Base-by-base conservation (phyloP, 1,284 basidiomycete species). In the Meripilus lineatus region DNA sequence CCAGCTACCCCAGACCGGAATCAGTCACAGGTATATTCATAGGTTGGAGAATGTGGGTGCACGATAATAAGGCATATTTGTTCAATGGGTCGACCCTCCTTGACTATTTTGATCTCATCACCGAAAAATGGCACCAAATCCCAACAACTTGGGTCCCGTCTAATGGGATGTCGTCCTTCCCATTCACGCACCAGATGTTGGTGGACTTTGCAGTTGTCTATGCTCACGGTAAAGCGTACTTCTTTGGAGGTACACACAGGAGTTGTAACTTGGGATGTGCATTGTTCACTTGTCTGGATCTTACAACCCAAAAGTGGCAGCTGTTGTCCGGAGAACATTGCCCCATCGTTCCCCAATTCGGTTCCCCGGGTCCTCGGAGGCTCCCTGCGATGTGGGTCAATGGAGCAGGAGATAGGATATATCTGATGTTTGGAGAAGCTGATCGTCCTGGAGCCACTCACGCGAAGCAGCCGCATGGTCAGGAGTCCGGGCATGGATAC, bases 371-470 rank as follows among this genome's bases (percentile, higher is more conserved):
- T 0, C 61, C 62, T 24, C 53, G 68, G 24, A 60, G 61, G 46
- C 55, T 52, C 20, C 52, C 63, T 0, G 54, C 54, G 8, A 57
- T 59, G 38, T 70, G 66, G 65, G 28, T 30, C n/a, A n/a, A 30
- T 10, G 28, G 28, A 10, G 15, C 32, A 46, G 28, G 51, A 58
- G 28, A 56, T n/a, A n/a, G 55, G 24, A 54, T 71, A 6, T 70
- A 60, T 32, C 13, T 69, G n/a, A 51, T 68, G 41, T 63, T 58
- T 42, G 68, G 68, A n/a, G 59, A 66, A 38, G 61, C 59, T 17
- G 63, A 69, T 49, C 57, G 64, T 3, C 46, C 51, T 25, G 58
- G 43, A n/a, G 59, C 63, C 18, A 24, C 47, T 14, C 35, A 56
- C 35, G 30, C 44, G 18, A 38, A 50, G 6, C 50, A 64, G 43